Evolutionary conservation across 148 eudicot species (phyloP).

Genomic region (Suaeda aralocaspica): DNA sequence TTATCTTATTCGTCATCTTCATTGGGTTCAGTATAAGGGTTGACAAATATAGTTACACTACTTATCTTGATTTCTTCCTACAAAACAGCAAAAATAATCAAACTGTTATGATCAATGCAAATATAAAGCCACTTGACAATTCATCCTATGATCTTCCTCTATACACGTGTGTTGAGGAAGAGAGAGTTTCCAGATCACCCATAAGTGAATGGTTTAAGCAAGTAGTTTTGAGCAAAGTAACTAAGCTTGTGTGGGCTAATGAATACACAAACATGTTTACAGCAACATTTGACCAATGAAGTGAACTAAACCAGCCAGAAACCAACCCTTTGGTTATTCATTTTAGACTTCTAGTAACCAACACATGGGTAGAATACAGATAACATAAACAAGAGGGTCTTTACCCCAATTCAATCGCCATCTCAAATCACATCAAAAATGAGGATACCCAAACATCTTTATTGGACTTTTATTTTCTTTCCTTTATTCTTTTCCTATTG

Average conservation of each 20-base stretch:
- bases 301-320: too few relatives aligned
- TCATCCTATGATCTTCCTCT: not conserved
- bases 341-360: not conserved
- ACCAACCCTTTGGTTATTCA: not conserved
- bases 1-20: slow-evolving; percentile 69
- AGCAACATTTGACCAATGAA: not conserved
- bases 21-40: slow-evolving; percentile 82
- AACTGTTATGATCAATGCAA: not conserved
- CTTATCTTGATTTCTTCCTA: slow-evolving; percentile 96
- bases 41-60: slow-evolving; percentile 61
- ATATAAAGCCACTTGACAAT: not conserved
- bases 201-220: not conserved
- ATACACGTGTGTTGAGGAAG: not conserved
- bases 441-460: not conserved
- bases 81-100: slow-evolving; percentile 18
- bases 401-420: not conserved
- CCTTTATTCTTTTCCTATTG: not conserved
- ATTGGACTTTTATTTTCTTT: not conserved
- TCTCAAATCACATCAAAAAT: not conserved
- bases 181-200: not conserved
- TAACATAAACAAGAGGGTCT: not conserved
- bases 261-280: not conserved
- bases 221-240: too few relatives aligned
- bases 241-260: not conserved
- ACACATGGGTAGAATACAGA: not conserved